Conservation (phyloP, 192 early-diverging fungal species). For the Neocallimastix lanati region DNA sequence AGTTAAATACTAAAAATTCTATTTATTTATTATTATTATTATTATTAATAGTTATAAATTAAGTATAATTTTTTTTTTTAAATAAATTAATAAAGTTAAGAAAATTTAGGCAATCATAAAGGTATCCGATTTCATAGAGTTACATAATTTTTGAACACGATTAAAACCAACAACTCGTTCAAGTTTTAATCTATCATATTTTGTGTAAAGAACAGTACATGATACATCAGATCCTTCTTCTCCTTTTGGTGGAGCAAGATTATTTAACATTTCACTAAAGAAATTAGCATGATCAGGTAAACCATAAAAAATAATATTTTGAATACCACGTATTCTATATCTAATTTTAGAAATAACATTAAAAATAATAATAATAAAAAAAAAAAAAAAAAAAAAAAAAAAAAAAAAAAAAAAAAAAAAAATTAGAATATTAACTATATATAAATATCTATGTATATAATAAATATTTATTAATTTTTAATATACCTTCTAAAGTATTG, state of each 20-base stretch:
- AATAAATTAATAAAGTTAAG: too few relatives aligned
- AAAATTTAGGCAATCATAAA: background rate
- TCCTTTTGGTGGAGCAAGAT: constrained; percentile 27
- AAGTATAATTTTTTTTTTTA: too few relatives aligned
- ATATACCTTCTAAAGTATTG: constrained; percentile 81
- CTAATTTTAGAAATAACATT: too few relatives aligned
- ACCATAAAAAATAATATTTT: constrained; percentile 75
- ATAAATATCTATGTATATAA: too few relatives aligned
- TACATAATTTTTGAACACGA: background rate
- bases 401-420: too few relatives aligned
- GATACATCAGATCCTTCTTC: constrained; percentile 23
- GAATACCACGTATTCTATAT: constrained; percentile 63
- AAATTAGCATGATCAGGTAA: constrained; percentile 68
- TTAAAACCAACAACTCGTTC: constrained; percentile 68
- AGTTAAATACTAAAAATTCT: too few relatives aligned
- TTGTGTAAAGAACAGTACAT: constrained; percentile 50
- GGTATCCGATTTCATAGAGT: background rate
- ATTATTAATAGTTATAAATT: too few relatives aligned
- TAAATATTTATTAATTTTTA: too few relatives aligned
- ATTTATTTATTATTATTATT: too few relatives aligned
- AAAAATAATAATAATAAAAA: too few relatives aligned
- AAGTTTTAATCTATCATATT: constrained; percentile 68
- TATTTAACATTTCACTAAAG: constrained; percentile 80
- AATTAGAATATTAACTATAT: too few relatives aligned
- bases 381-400: too few relatives aligned